Base-by-base conservation (phyloP, 2,329 filamentous ascomycete genomes). In the Zopfia rhizophila region DNA sequence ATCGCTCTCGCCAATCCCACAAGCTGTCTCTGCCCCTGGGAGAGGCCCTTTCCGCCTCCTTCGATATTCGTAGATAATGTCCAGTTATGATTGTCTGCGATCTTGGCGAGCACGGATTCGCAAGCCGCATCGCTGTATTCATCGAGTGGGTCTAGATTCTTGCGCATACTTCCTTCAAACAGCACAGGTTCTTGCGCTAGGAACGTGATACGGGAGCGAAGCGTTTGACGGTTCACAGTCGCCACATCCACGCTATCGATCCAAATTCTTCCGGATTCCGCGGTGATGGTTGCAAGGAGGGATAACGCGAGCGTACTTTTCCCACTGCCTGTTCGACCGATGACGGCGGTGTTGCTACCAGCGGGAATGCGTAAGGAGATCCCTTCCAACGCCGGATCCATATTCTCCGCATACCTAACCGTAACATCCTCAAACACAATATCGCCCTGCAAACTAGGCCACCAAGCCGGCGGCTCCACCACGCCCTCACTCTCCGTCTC, bases 381-480 rank as follows among this genome's bases (percentile, higher is more conserved):
- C 31, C 86, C 77, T 6, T 78, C 74, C 1, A 96, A 73, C 0
- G 90, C 88, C 0, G 88, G 86, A 0, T 91, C 88, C 0, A 95
- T 82, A 47, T 88, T 82, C 1, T 88, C 83, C 5, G 90, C 90
- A 58, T 96, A 96, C 33, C 84, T 84, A 45, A 96, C 83, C 0
- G 88, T 90, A 43, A 91, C 88, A 39, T 87, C 75, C 22, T 92
- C 83, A 57, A 96, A 96, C 1, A 81, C 76, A 42, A 96, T 87
- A 56, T 88, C 85, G 47, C 89, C 87, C 7, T 78, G 79, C 41
- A 85, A 86, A 0, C 80, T 79, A 0, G 91, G 91, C 91, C 91
- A 96, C 37, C 82, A 82, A 0, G 87, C 84, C 0, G 90, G 89
- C 0, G 90, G 90, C 2, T 82, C 72, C 3, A 90, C 70, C 1